These are phyloP conservation scores for Phyllosticta paracitricarpa DNA, from an alignment of 2,329 filamentous ascomycete species.

Conservation along the genomic window DNA sequence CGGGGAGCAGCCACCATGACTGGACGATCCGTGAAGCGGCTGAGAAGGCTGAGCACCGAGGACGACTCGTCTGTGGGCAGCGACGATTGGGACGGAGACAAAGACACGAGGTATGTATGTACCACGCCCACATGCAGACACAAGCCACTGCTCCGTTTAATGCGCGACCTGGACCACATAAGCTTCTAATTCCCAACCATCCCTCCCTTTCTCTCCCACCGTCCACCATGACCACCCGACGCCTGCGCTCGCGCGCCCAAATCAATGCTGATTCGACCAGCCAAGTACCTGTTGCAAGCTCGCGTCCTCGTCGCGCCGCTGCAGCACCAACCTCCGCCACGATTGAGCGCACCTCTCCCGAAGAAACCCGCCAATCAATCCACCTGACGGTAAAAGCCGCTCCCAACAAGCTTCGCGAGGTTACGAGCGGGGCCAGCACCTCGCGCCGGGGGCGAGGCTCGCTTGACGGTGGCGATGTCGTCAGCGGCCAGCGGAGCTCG, in stretches of 20 bases:
- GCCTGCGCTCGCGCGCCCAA: constrained; percentile 27
- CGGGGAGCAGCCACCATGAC: not conserved
- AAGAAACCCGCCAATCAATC: constrained; percentile 35
- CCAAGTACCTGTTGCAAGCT: constrained; percentile 24
- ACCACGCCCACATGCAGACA: constrained; percentile 7
- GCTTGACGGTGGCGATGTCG: constrained; percentile 16
- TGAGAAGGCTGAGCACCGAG: constrained; percentile 31
- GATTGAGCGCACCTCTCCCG: constrained; percentile 28
- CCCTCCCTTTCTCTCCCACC: constrained; percentile 2
- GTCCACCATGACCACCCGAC: constrained; percentile 21
- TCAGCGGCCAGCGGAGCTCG: constrained; percentile 28
- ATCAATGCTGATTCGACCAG: constrained; percentile 19
- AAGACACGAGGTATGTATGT: constrained; percentile 10
- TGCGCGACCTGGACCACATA: not conserved
- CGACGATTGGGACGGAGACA: constrained; percentile 23
- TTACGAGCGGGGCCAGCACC: constrained; percentile 27
- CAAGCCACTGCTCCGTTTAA: constrained; percentile 3
- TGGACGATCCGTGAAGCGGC: constrained; percentile 25
- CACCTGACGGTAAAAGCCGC: constrained; percentile 41
- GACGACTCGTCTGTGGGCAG: constrained; percentile 23
- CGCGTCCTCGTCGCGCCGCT: constrained; percentile 28
- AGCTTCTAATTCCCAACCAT: not conserved
- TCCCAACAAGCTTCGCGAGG: constrained; percentile 39
- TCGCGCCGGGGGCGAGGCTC: constrained; percentile 21
- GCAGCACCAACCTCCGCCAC: constrained; percentile 19